A percentile compares a stretch with the other conserved stretches of the same genome.
Evolutionary conservation across 352 stramenopile species (phyloP).

Genomic region (Phytophthora crassamura): DNA sequence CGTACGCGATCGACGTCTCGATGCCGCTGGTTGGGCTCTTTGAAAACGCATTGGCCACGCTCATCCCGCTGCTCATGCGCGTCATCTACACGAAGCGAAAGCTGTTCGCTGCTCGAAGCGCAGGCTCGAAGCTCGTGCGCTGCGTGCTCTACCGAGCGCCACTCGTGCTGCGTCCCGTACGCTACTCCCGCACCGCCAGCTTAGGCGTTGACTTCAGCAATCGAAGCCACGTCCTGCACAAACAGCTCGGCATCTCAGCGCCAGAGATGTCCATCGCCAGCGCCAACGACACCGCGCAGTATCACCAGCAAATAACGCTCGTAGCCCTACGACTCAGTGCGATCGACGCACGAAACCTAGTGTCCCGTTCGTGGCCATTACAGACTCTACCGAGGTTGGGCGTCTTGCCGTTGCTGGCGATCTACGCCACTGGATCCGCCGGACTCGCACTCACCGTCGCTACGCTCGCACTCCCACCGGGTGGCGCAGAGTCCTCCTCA

Average conservation of each 20-base stretch:
- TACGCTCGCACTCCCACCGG: slow-evolving; percentile 12
- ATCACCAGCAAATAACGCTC: slow-evolving; percentile 46
- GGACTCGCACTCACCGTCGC: slow-evolving; percentile 16
- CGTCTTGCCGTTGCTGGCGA: background rate
- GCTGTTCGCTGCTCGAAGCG: slow-evolving; percentile 29
- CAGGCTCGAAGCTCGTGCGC: slow-evolving; percentile 38
- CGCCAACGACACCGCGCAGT: slow-evolving; percentile 25
- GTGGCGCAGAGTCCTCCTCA: background rate
- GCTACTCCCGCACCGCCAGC: slow-evolving; percentile 22
- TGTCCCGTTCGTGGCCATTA: slow-evolving; percentile 18
- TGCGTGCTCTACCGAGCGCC: slow-evolving; percentile 44
- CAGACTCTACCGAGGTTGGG: background rate
- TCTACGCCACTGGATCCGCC: slow-evolving; percentile 14
- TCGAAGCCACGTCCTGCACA: slow-evolving; percentile 23
- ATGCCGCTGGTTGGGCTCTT: slow-evolving; percentile 48
- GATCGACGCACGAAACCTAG: slow-evolving; percentile 33
- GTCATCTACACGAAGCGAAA: slow-evolving; percentile 43
- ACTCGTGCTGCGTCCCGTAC: slow-evolving; percentile 29
- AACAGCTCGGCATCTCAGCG: slow-evolving; percentile 29
- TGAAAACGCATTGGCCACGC: slow-evolving; percentile 45
- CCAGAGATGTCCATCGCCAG: slow-evolving; percentile 21
- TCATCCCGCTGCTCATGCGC: slow-evolving; percentile 43
- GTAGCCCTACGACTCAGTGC: slow-evolving; percentile 35
- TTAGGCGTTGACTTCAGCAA: slow-evolving; percentile 6
- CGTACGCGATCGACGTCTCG: slow-evolving; percentile 24